A percentile compares a stretch with the other conserved stretches of the same genome.
Evolutionary conservation across 179 eudicot genomes (phyloP).

Genomic region (Heliamphora pulchella): DNA sequence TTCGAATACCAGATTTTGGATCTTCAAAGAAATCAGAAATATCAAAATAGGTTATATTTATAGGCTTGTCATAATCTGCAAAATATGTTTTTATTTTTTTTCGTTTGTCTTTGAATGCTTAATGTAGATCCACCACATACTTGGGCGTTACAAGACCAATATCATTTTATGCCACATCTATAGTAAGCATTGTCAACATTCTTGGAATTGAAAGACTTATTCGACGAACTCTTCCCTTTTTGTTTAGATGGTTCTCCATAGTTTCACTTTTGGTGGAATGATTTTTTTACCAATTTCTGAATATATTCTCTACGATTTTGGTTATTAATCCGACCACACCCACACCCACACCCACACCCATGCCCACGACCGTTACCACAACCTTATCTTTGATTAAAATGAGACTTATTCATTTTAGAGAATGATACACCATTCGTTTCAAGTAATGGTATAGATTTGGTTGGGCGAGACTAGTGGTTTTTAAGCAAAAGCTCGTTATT

Average conservation of each 20-base stretch:
- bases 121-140: no score
- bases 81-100: no score
- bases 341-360: not conserved
- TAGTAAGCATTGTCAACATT: no score
- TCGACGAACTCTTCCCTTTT: not conserved
- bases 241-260: not conserved
- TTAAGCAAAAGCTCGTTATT: not conserved
- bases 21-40: no score
- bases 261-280: not conserved
- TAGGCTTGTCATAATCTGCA: no score
- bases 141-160: no score
- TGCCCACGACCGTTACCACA: not conserved
- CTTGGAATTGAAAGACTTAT: not conserved
- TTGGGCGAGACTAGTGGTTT: not conserved
- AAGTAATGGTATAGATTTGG: not conserved
- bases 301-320: not conserved
- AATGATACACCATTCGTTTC: not conserved
- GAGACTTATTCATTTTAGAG: not conserved
- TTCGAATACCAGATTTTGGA: no score
- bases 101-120: no score
- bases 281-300: not conserved
- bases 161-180: no score
- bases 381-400: not conserved
- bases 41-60: no score
- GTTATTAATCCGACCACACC: not conserved